Percentiles rank a stretch among this genome's conserved stretches.
Conservation (phyloP, 1,139 yeast species). For the Hyphopichia fennica region DNA sequence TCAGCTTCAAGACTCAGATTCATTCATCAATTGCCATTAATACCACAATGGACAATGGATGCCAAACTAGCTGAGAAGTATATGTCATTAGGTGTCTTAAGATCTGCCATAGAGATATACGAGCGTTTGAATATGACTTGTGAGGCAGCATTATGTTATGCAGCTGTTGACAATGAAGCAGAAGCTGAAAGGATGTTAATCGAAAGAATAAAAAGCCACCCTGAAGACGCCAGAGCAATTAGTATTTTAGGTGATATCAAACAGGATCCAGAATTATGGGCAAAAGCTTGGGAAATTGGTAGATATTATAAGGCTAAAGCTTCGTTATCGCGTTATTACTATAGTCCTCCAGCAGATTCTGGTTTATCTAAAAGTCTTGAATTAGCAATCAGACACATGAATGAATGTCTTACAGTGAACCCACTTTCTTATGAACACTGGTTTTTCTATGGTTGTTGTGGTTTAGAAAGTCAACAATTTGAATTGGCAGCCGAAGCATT, state of each 20-base stretch:
- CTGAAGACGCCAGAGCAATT: conserved; percentile 81
- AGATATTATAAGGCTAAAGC: conserved; percentile 83
- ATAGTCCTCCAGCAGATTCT: conserved; percentile 59
- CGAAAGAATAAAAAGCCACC: conserved; percentile 53
- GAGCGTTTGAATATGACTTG: conserved; percentile 74
- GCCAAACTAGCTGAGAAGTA: conserved; percentile 81
- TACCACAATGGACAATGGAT: conserved; percentile 89
- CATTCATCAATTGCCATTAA: conserved; percentile 71
- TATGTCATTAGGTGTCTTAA: conserved; percentile 80
- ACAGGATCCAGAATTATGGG: conserved; percentile 77
- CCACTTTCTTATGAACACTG: conserved; percentile 84
- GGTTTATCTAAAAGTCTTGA: conserved; percentile 55
- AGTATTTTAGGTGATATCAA: conserved; percentile 85
- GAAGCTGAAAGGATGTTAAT: conserved; percentile 64
- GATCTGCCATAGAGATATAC: conserved; percentile 88
- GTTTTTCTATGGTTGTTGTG: conserved; percentile 92
- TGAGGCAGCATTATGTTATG: conserved; percentile 89
- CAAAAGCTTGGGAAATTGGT: conserved; percentile 83
- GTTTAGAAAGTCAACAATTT: conserved; percentile 70
- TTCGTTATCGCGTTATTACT: conserved; percentile 72
- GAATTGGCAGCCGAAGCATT: conserved; percentile 90
- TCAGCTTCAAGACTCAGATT: conserved; percentile 60
- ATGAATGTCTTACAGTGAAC: conserved; percentile 70
- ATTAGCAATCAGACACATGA: conserved; percentile 64
- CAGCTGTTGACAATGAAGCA: conserved; percentile 75